Evolutionary conservation across 805 yeast species (phyloP).

Genomic region (Monosporozyma solicola): DNA sequence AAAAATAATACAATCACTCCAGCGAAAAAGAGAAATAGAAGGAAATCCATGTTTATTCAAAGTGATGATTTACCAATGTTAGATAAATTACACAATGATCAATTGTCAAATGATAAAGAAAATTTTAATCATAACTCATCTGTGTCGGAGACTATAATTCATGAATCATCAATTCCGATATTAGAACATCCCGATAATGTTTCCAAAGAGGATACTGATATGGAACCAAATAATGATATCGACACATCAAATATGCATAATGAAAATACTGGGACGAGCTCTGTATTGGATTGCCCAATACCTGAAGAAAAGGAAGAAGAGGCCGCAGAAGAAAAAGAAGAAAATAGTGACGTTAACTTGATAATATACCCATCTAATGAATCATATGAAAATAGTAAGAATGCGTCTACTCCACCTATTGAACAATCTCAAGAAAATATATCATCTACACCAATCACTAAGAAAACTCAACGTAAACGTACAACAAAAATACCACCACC

Average conservation of each 20-base stretch:
- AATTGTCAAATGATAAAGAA: slow-evolving; percentile 8
- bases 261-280: slow-evolving; percentile 10
- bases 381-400: not conserved
- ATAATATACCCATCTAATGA: not conserved
- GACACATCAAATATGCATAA: not conserved
- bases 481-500: slow-evolving; percentile 26
- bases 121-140: not conserved
- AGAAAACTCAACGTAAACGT: slow-evolving; percentile 17
- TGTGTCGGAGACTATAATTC: not conserved
- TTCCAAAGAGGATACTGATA: not conserved
- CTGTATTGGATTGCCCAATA: slow-evolving; percentile 26
- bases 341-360: slow-evolving; percentile 22
- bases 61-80: slow-evolving; percentile 12
- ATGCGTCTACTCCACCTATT: not conserved
- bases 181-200: not conserved
- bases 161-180: not conserved
- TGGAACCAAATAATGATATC: not conserved
- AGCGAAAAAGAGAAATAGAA: slow-evolving; percentile 18
- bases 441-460: slow-evolving; percentile 15
- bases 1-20: not conserved
- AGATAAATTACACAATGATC: slow-evolving; percentile 3
- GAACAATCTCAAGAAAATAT: not conserved
- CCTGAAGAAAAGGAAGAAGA: slow-evolving; percentile 21
- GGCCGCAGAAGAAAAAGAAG: slow-evolving; percentile 7
- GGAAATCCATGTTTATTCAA: slow-evolving; percentile 34